phyloP scores from a whole-genome alignment of 140 eudicot species.

The Oenanthe javanica region DNA sequence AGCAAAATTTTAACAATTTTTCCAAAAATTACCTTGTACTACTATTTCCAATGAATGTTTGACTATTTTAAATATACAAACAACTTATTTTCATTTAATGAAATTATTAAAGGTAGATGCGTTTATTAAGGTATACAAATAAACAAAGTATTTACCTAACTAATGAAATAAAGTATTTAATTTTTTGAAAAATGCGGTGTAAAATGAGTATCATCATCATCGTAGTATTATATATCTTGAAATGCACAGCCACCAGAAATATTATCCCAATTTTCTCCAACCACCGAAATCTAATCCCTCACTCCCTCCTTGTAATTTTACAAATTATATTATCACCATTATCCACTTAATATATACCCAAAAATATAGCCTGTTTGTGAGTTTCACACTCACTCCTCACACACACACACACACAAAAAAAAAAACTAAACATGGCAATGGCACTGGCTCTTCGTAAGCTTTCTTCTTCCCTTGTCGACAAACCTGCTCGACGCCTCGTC shows the following conservation, averaged over 20 bases:
- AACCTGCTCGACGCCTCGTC: constrained; percentile 60
- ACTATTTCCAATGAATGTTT: too few relatives aligned
- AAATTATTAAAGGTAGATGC: too few relatives aligned
- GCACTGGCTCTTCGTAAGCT: constrained; percentile 86
- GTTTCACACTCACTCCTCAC: neutral
- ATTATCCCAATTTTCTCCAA: constrained; percentile 34
- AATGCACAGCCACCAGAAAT: constrained; percentile 44
- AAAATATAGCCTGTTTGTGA: constrained; percentile 16
- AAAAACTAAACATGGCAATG: constrained; percentile 40
- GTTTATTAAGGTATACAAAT: too few relatives aligned
- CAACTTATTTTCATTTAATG: too few relatives aligned
- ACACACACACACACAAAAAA: neutral
- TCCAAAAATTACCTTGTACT: too few relatives aligned
- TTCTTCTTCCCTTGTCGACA: constrained; percentile 56
- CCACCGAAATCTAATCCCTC: constrained; percentile 59
- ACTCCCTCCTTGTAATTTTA: neutral
- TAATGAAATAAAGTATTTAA: too few relatives aligned
- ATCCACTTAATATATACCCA: neutral
- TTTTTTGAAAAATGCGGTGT: too few relatives aligned
- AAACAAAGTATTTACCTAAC: too few relatives aligned
- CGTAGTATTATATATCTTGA: neutral
- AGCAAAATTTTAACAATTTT: too few relatives aligned
- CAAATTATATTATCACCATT: constrained; percentile 8
- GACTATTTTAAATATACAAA: too few relatives aligned
- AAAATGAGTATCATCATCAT: neutral